Percentiles rank a stretch among this genome's conserved stretches.
Evolutionary conservation across 768 basidiomycete species (phyloP).

Genomic region (Tricholoma sp.): DNA sequence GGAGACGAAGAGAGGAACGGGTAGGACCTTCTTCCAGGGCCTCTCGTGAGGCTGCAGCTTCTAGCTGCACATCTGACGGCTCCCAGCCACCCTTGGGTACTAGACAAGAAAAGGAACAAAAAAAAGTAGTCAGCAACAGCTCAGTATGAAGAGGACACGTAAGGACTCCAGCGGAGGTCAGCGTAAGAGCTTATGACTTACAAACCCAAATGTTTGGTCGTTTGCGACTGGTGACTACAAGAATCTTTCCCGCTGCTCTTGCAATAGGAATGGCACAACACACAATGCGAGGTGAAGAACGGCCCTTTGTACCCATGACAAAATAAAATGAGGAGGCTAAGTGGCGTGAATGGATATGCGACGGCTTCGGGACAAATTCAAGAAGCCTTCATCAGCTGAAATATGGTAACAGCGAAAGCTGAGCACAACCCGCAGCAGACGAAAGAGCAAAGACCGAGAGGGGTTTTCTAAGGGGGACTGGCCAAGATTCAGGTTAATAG

Average conservation of each 20-base stretch:
- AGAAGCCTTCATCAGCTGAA: conserved; percentile 24
- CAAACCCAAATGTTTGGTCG: conserved; percentile 80
- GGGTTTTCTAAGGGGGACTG: conserved; percentile 1
- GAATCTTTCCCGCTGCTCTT: conserved; percentile 66
- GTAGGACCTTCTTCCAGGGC: conserved; percentile 96
- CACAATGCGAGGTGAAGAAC: conserved; percentile 76
- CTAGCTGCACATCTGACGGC: conserved; percentile 70
- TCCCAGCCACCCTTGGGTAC: conserved; percentile 96
- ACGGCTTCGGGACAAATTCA: conserved; percentile 16
- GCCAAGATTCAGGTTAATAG: not conserved
- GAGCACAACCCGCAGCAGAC: conserved; percentile 19
- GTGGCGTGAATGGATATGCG: conserved; percentile 2
- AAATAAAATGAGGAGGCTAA: conserved; percentile 5
- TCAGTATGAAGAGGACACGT: conserved; percentile 8
- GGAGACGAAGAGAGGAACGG: conserved; percentile 70
- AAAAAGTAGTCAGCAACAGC: conserved; percentile 7
- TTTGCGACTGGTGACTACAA: conserved; percentile 82
- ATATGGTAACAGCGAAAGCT: conserved; percentile 13
- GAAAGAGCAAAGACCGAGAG: conserved; percentile 10
- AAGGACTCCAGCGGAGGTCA: not conserved
- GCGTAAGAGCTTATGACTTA: conserved; percentile 45
- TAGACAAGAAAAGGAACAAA: conserved; percentile 23
- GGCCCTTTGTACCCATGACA: conserved; percentile 63
- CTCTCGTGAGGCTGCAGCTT: conserved; percentile 87
- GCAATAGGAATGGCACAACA: conserved; percentile 88